These are phyloP conservation scores for Clonostachys sp. DNA, from an alignment of 2,329 filamentous ascomycete genomes.

Conservation along the genomic window DNA sequence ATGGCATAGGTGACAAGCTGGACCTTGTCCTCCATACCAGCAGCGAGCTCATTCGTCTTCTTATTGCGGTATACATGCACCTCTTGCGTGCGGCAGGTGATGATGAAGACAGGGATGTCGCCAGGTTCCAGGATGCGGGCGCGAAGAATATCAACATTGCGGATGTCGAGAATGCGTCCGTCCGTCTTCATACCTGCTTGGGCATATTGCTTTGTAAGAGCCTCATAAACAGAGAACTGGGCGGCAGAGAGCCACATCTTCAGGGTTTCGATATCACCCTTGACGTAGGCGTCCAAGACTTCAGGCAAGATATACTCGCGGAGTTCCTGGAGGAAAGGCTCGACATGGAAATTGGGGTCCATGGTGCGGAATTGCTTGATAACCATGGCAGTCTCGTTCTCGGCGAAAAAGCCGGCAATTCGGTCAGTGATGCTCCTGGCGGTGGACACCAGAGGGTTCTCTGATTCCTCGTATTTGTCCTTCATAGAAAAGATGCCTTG, in stretches of 20 bases:
- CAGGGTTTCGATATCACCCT: slow-evolving; percentile 85
- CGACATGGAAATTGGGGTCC: slow-evolving; percentile 91
- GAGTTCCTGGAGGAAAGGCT: slow-evolving; percentile 91
- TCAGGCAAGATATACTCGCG: slow-evolving; percentile 97
- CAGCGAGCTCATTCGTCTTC: slow-evolving; percentile 84
- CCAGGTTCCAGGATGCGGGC: slow-evolving; percentile 79
- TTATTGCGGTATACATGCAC: slow-evolving; percentile 94
- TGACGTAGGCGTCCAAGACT: slow-evolving; percentile 96
- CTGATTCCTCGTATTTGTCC: slow-evolving; percentile 88
- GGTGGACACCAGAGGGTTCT: slow-evolving; percentile 91
- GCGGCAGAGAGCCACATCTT: slow-evolving; percentile 95
- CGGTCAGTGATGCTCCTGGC: slow-evolving; percentile 91
- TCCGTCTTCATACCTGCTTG: slow-evolving; percentile 91
- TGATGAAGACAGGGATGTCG: slow-evolving; percentile 92
- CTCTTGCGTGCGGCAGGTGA: slow-evolving; percentile 94
- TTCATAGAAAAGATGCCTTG: slow-evolving; percentile 86
- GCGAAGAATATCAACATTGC: slow-evolving; percentile 83
- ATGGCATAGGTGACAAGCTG: slow-evolving; percentile 98
- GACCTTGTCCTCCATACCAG: slow-evolving; percentile 98
- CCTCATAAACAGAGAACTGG: slow-evolving; percentile 94
- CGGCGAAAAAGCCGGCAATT: slow-evolving; percentile 92
- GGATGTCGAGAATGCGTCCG: slow-evolving; percentile 90
- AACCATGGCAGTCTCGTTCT: slow-evolving; percentile 96
- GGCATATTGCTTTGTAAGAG: slow-evolving; percentile 94
- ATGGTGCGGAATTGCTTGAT: slow-evolving; percentile 98